Percentiles rank a stretch among this genome's conserved stretches.
Conservation (phyloP, 2,329 filamentous ascomycete genomes). For the Aspergillus tubingensis region DNA sequence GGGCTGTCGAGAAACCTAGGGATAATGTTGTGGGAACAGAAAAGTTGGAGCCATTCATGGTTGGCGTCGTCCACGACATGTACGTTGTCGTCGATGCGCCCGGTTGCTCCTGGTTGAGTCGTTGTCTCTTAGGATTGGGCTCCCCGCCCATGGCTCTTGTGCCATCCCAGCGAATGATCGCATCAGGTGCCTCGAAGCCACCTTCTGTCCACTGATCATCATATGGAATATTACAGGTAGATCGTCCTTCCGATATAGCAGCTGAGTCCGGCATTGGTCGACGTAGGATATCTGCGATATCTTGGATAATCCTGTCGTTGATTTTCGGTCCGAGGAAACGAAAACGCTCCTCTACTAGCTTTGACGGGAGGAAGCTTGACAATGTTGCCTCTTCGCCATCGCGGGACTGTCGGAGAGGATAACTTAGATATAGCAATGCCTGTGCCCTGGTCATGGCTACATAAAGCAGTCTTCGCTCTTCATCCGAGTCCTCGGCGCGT, state of each 20-base stretch:
- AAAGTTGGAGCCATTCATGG: conserved; percentile 58
- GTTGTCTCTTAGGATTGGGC: conserved; percentile 31
- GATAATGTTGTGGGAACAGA: conserved; percentile 44
- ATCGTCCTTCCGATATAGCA: conserved; percentile 53
- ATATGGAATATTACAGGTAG: conserved; percentile 51
- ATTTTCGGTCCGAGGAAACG: conserved; percentile 70
- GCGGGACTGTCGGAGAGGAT: conserved; percentile 68
- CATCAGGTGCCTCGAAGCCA: conserved; percentile 51
- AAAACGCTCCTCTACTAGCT: conserved; percentile 55
- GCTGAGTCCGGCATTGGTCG: conserved; percentile 61
- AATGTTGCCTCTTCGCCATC: conserved; percentile 61
- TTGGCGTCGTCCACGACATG: conserved; percentile 54
- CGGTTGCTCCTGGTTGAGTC: conserved; percentile 27
- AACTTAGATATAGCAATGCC: conserved; percentile 81
- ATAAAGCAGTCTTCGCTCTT: conserved; percentile 86
- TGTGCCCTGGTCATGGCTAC: conserved; percentile 97
- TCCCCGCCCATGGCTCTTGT: conserved; percentile 25
- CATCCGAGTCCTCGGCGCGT: conserved; percentile 78
- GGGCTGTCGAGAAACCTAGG: conserved; percentile 64
- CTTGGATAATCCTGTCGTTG: conserved; percentile 61
- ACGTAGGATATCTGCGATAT: conserved; percentile 70
- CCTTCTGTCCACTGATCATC: conserved; percentile 70
- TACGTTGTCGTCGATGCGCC: conserved; percentile 34
- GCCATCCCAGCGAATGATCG: conserved; percentile 42
- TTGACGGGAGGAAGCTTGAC: conserved; percentile 69